A percentile compares a stretch with the other conserved stretches of the same genome.
Conservation (phyloP, 2,329 filamentous ascomycete species). For the Zarea fungicola region DNA sequence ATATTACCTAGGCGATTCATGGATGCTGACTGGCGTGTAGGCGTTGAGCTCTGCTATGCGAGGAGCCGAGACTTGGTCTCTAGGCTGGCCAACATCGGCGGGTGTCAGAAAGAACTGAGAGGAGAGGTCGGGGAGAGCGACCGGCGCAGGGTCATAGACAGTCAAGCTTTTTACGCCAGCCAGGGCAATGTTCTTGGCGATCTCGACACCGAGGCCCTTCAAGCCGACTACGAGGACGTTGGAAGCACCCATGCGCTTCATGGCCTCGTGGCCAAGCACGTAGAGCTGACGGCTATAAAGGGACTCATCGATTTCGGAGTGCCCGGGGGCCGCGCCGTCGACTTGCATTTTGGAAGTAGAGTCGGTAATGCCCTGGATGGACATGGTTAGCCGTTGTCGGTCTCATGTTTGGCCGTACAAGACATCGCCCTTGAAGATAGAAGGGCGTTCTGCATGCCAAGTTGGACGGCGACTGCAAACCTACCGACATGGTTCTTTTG, state of each 20-base stretch:
- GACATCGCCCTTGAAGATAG: background rate
- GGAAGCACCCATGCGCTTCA: conserved; percentile 98
- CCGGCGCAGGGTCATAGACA: conserved; percentile 82
- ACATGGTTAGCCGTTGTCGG: conserved; percentile 14
- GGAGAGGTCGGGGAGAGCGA: conserved; percentile 82
- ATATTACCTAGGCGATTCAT: conserved; percentile 50
- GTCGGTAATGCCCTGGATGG: conserved; percentile 45
- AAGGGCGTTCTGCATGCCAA: background rate
- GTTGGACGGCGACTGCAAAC: conserved; percentile 24
- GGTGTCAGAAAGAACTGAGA: conserved; percentile 94
- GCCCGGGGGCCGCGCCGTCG: conserved; percentile 52
- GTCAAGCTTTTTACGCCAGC: conserved; percentile 97
- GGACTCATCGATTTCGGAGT: conserved; percentile 63
- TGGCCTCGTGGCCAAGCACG: conserved; percentile 71
- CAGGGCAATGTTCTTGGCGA: conserved; percentile 97
- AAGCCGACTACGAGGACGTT: conserved; percentile 89
- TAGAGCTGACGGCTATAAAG: conserved; percentile 72
- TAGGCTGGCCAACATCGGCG: conserved; percentile 85
- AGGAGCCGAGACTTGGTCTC: conserved; percentile 80
- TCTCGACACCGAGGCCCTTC: conserved; percentile 92
- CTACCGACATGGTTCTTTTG: conserved; percentile 59
- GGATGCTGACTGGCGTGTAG: conserved; percentile 85
- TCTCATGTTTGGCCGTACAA: conserved; percentile 14
- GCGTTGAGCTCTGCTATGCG: conserved; percentile 92
- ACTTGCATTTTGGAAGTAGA: conserved; percentile 63